A percentile compares a stretch with the other conserved stretches of the same genome.
These are phyloP conservation scores for Colletotrichum lindemuthianum DNA, from an alignment of 2,329 filamentous ascomycete genomes.

Conservation along the genomic window DNA sequence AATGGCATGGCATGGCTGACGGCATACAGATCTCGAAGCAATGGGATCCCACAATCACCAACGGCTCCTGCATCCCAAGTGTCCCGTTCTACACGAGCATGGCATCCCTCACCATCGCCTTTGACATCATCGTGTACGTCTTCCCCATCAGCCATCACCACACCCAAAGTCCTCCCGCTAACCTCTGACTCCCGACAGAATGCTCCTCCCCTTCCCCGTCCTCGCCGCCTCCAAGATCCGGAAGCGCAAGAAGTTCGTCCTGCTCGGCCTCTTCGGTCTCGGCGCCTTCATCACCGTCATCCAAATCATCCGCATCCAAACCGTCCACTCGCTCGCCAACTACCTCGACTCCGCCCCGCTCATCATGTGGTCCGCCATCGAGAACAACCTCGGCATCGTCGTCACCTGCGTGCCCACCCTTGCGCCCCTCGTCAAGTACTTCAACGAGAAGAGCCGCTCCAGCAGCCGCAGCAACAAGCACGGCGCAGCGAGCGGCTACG, in stretches of 20 bases:
- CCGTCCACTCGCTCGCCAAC: constrained; percentile 54
- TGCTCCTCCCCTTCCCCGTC: constrained; percentile 54
- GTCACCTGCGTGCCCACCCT: constrained; percentile 55
- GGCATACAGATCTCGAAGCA: constrained; percentile 44
- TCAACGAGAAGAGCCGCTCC: constrained; percentile 43
- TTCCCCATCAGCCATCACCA: not conserved
- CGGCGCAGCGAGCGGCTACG: constrained; percentile 37
- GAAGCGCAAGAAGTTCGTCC: constrained; percentile 52
- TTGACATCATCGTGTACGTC: constrained; percentile 53
- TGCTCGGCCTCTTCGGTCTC: constrained; percentile 56
- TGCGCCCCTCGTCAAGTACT: constrained; percentile 52
- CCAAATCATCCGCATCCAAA: constrained; percentile 61
- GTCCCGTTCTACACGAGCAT: constrained; percentile 56
- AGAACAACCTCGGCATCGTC: constrained; percentile 57
- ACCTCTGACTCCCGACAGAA: constrained; percentile 40
- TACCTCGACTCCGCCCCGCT: constrained; percentile 55
- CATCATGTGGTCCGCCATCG: constrained; percentile 58
- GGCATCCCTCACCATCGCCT: constrained; percentile 52
- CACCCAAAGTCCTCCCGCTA: too few relatives aligned
- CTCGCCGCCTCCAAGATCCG: constrained; percentile 50
- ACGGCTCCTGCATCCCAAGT: constrained; percentile 49
- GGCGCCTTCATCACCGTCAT: constrained; percentile 62
- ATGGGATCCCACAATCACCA: constrained; percentile 51
- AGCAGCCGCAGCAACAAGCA: constrained; percentile 30
- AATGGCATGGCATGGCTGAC: not conserved